Evolutionary conservation across 1,284 basidiomycete species (phyloP), one percentile per base, ranked within the genome.

Genomic region (Malassezia cuniculi): DNA sequence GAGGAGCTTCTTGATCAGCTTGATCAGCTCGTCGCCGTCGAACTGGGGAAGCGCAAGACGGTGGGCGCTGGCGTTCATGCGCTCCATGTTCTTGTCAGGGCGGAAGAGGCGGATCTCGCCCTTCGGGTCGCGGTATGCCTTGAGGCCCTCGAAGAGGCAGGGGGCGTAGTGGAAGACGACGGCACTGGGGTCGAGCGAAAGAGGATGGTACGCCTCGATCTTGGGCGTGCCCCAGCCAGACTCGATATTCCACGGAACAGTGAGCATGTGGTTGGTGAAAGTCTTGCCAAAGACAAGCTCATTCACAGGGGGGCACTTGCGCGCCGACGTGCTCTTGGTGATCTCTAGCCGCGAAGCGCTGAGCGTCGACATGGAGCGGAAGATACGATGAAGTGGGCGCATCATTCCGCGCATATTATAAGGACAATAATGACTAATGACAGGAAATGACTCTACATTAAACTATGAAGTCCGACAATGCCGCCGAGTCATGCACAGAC

Each of bases 71-170:
- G 71, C 69, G 18, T 73, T 71, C 66, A 87, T 74, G 16, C 85
- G 75, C 20, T 73, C 73, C 89, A 97, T 95, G 73, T 97, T 97
- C 60, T 89, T 90, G 67, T 97, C 86, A 1, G 93, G 93, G 36
- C 93, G 74, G 75, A 97, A 99, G 47, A 97, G 71, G 10, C 84
- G 79, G 10, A 93, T 76, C 35, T 76, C 78, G 16, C 83, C 87
- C 32, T 79, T 72, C 35, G 77, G 71, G 52, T 82, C 79, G 41
- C 80, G 75, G 72, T 95, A 97, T 0, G 89, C 90, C 50, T 99
- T 99, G 76, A 94, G 78, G 17, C 90, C 90, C 68, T 97, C 90
- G 60, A 97, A 97, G 4, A 83, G 71, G 47, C 76, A 81, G 1
- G 78, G 72, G 0, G 87, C 89, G 70, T 97, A 97, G 70, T 97